phyloP scores from a whole-genome alignment of 148 eudicot species.

The Diospyros lotus region DNA sequence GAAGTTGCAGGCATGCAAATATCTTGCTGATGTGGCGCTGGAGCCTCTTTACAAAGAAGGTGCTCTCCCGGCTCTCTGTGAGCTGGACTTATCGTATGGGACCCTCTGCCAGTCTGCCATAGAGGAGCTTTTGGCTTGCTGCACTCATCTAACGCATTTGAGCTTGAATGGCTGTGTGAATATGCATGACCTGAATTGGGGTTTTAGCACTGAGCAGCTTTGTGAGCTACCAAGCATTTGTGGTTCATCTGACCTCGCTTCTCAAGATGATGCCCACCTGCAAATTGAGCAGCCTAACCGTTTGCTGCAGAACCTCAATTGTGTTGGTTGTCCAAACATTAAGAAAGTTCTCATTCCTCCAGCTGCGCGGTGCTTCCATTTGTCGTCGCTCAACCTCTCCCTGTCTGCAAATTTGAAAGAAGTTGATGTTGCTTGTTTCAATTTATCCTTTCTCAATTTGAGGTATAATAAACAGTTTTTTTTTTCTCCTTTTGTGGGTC shows the following conservation, averaged over 20 bases:
- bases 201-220: slow-evolving; percentile 20
- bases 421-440: slow-evolving; percentile 70
- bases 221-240: slow-evolving; percentile 21
- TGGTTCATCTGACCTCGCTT: slow-evolving; percentile 24
- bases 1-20: slow-evolving; percentile 96
- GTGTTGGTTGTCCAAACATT: slow-evolving; percentile 90
- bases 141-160: slow-evolving; percentile 79
- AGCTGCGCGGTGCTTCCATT: slow-evolving; percentile 53
- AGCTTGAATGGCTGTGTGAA: slow-evolving; percentile 89
- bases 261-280: slow-evolving; percentile 15
- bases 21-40: slow-evolving; percentile 67
- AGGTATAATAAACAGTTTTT: slow-evolving; percentile 40
- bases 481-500: not conserved
- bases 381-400: slow-evolving; percentile 80
- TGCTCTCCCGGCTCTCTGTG: slow-evolving; percentile 77
- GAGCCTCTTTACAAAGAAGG: slow-evolving; percentile 80
- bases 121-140: slow-evolving; percentile 77
- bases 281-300: slow-evolving; percentile 47
- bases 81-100: slow-evolving; percentile 91
- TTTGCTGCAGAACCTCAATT: slow-evolving; percentile 72
- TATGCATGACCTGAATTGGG: slow-evolving; percentile 93
- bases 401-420: slow-evolving; percentile 76
- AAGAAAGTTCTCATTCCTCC: slow-evolving; percentile 71
- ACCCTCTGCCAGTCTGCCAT: slow-evolving; percentile 85
- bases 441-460: slow-evolving; percentile 75